These are phyloP conservation scores for Exophiala sp. DNA, from an alignment of 2,329 filamentous ascomycete genomes.

Conservation along the genomic window DNA sequence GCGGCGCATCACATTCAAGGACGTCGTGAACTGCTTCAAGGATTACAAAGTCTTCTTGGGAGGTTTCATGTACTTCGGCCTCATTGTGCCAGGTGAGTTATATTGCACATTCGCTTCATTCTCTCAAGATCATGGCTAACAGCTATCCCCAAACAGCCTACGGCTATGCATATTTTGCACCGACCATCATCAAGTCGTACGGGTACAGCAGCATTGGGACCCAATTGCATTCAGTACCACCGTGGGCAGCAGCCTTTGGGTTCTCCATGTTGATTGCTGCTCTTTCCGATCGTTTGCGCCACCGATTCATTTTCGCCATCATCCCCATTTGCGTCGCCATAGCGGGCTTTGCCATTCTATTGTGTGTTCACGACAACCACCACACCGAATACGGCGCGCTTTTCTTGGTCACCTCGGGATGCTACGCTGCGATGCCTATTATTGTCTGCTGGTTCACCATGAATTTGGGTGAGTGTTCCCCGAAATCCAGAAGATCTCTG, in stretches of 20 bases:
- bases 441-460: constrained; percentile 50
- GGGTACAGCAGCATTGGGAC: constrained; percentile 52
- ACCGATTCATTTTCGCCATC: constrained; percentile 32
- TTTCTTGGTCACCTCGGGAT: constrained; percentile 29
- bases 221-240: constrained; percentile 50
- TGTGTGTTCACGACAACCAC: constrained; percentile 28
- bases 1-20: constrained; percentile 52
- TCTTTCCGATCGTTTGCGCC: constrained; percentile 29
- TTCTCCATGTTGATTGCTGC: constrained; percentile 33
- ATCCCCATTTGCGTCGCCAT: constrained; percentile 32
- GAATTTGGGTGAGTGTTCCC: constrained; percentile 43
- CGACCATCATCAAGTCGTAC: constrained; percentile 63
- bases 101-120: background rate
- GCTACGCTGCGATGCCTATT: constrained; percentile 29
- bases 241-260: constrained; percentile 33
- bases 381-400: constrained; percentile 31
- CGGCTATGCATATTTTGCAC: constrained; percentile 68
- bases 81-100: constrained; percentile 56
- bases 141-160: constrained; percentile 9
- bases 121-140: background rate
- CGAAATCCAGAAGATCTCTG: background rate
- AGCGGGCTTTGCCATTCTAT: constrained; percentile 31
- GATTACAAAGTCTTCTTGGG: constrained; percentile 68
- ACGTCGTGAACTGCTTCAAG: constrained; percentile 60
- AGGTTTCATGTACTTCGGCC: constrained; percentile 74